Evolutionary conservation across 1,139 yeast genomes (phyloP).

Genomic region (Taiozyma sp.): DNA sequence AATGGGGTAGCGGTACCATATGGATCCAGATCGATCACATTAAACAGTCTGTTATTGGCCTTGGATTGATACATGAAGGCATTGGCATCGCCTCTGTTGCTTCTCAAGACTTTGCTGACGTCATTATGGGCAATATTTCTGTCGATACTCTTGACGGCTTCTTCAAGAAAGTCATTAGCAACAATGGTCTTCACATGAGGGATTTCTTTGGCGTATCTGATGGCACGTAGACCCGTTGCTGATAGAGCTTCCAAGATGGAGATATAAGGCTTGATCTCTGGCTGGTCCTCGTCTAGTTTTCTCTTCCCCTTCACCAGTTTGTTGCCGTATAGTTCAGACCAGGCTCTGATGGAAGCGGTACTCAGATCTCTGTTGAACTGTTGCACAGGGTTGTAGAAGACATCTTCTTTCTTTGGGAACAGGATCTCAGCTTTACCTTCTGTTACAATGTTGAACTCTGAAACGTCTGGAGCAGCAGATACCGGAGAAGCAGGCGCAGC

Average conservation of each 20-base stretch:
- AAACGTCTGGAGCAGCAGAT: background rate
- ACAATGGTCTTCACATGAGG: conserved; percentile 65
- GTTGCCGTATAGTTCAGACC: conserved; percentile 54
- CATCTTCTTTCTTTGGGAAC: conserved; percentile 71
- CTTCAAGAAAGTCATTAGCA: conserved; percentile 84
- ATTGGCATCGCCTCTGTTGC: conserved; percentile 86
- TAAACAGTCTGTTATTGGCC: conserved; percentile 45
- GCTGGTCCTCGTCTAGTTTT: conserved; percentile 19
- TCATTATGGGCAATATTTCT: conserved; percentile 65
- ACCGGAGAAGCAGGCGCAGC: background rate
- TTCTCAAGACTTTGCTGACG: conserved; percentile 45
- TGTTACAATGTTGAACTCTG: conserved; percentile 41
- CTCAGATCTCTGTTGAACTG: conserved; percentile 93
- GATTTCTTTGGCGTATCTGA: conserved; percentile 87
- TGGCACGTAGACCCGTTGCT: conserved; percentile 93
- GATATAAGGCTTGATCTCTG: conserved; percentile 37
- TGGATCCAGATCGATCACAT: conserved; percentile 91
- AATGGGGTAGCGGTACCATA: conserved; percentile 97
- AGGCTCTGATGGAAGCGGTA: conserved; percentile 78
- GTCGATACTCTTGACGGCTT: conserved; percentile 80
- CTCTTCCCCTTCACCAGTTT: conserved; percentile 26
- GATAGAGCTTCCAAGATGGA: conserved; percentile 83
- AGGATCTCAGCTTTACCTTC: conserved; percentile 83
- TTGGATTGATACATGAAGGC: conserved; percentile 60
- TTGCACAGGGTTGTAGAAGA: conserved; percentile 93